Base-by-base conservation (phyloP, 805 yeast genomes). In the Hanseniaspora pseudoguilliermondii region DNA sequence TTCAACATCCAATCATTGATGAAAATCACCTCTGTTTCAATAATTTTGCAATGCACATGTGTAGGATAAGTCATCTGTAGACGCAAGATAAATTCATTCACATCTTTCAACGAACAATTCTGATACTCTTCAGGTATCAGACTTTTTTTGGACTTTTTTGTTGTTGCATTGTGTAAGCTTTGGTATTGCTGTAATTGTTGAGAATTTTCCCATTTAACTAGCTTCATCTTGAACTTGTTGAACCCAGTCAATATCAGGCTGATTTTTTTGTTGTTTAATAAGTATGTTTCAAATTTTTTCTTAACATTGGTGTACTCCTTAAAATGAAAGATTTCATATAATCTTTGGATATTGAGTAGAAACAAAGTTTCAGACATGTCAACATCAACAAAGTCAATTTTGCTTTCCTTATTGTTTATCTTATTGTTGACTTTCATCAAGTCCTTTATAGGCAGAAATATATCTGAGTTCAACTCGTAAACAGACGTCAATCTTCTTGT, bases 1-100 rank as follows among this genome's bases (percentile, higher is more conserved):
- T 53, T 53, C 15, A 53, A n/a, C 23, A 53, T 29, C 56, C 56
- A 53, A 11, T 53, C 56, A 39, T 53, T 53, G 1, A 53, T 53
- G n/a, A 53, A 53, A 4, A 29, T 29, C 21, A 53, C 10, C n/a
- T 53, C 56, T 16, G 56, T 46, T 18, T 53, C 56, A 13, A 53
- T 46, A 16, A n/a, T 41, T 11, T 35, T 35, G 21, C 47, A 27
- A 18, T 41, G 32, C 23, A 53, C 29, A 32, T 53, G 56, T 0
- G 56, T 53, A 15, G 48, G 48, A 15, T 46, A 53, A 1, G 29
- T 53, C 38, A 53, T 15, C 15, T 53, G 56, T 16, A 53, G 7
- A 13, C 48, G 34, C 13, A 53, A 32, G 2, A 53, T 20, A 5
- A 27, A 29, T 20, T 39, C 41, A 20, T 53, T 35, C 2, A 53